phyloP scores from a whole-genome alignment of 2,329 filamentous ascomycete species.

The Thyridium curvatum region DNA sequence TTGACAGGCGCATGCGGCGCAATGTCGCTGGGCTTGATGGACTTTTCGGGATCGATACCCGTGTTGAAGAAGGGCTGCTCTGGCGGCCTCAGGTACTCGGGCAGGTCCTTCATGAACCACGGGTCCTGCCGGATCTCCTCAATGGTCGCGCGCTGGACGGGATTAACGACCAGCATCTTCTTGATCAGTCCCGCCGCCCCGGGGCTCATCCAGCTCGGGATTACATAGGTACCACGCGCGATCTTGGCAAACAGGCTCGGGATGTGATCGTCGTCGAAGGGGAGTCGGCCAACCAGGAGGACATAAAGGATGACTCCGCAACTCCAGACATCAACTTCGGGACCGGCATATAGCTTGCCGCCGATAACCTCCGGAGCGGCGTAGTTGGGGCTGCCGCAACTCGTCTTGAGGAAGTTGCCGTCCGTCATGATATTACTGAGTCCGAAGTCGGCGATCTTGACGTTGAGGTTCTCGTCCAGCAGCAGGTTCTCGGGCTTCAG shows the following conservation, averaged over 20 bases:
- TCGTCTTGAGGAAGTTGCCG: slow-evolving; percentile 97
- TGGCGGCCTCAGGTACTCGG: slow-evolving; percentile 78
- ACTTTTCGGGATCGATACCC: slow-evolving; percentile 87
- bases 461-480: slow-evolving; percentile 90
- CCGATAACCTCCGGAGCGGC: slow-evolving; percentile 97
- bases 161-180: slow-evolving; percentile 92
- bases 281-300: slow-evolving; percentile 72
- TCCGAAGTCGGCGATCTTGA: slow-evolving; percentile 98
- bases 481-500: slow-evolving; percentile 95
- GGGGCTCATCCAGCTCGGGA: slow-evolving; percentile 83
- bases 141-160: slow-evolving; percentile 88
- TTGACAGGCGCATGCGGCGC: slow-evolving; percentile 71
- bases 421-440: slow-evolving; percentile 99
- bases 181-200: slow-evolving; percentile 80
- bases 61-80: slow-evolving; percentile 91
- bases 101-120: slow-evolving; percentile 87
- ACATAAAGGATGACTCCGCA: slow-evolving; percentile 88
- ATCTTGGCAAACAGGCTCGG: slow-evolving; percentile 98
- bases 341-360: slow-evolving; percentile 93
- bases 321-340: slow-evolving; percentile 98
- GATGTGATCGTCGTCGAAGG: slow-evolving; percentile 98
- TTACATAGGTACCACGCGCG: slow-evolving; percentile 84
- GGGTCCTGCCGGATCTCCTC: slow-evolving; percentile 85
- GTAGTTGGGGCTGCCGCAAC: slow-evolving; percentile 96
- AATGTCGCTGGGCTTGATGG: slow-evolving; percentile 77